phyloP scores from a whole-genome alignment of 768 basidiomycete species.

The Rhizopogon roseolus region DNA sequence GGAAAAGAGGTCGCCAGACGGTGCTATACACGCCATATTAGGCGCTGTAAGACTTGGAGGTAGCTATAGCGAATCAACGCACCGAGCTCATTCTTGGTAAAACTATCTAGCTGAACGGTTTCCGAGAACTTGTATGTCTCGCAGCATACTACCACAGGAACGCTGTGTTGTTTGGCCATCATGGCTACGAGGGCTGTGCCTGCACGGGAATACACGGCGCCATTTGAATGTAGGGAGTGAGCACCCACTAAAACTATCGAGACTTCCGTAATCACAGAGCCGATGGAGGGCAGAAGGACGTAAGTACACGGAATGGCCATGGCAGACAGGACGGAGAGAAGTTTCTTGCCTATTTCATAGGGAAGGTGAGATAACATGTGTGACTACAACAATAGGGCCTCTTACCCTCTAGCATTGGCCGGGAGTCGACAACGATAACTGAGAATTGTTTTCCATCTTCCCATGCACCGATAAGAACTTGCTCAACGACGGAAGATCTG shows the following conservation, averaged over 20 bases:
- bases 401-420: constrained; percentile 86
- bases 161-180: constrained; percentile 85
- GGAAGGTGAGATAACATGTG: neutral
- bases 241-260: constrained; percentile 88
- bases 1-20: constrained; percentile 18
- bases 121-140: constrained; percentile 99
- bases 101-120: constrained; percentile 85
- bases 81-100: constrained; percentile 97
- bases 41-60: neutral
- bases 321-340: constrained; percentile 65
- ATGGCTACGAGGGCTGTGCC: constrained; percentile 96
- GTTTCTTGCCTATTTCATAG: constrained; percentile 58
- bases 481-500: constrained; percentile 94
- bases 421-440: constrained; percentile 92
- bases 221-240: constrained; percentile 92
- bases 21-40: constrained; percentile 14
- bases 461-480: constrained; percentile 76
- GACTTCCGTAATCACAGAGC: constrained; percentile 74
- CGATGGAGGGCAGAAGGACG: constrained; percentile 81
- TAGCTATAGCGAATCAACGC: constrained; percentile 13
- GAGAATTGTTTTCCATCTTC: constrained; percentile 74
- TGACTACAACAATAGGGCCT: neutral
- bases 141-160: constrained; percentile 95
- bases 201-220: constrained; percentile 88
- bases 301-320: constrained; percentile 83